Evolutionary conservation across 345 rosid species (phyloP), one percentile per base, ranked within the genome.

Genomic region (Durio zibethinus): DNA sequence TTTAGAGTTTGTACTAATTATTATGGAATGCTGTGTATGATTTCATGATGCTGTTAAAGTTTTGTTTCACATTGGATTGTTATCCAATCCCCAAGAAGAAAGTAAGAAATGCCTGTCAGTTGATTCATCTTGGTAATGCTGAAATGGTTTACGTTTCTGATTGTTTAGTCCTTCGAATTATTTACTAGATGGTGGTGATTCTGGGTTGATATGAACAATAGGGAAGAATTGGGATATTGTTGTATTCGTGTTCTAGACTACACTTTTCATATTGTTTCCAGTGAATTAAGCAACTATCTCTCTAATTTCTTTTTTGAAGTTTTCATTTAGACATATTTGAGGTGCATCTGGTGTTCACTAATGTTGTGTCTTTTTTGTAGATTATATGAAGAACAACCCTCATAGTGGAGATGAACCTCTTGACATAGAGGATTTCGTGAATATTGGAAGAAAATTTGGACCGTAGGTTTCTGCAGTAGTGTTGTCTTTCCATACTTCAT

Each of bases 371-470:
- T 84, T 70, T 79, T 21, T 75, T 83, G 82, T 82, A 96, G 98
- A 91, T 9, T 90, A 79, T 74, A 67, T 93, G 90, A 87, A 85
- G 87, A 56, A 57, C 57, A 96, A 92, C 87, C 87, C 94, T 75
- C 86, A 86, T 68, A 85, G 92, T 43, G 98, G 98, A 36, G 94
- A 93, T 15, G 97, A 91, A 72, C 99, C 99, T 31, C 61, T 91
- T 64, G 98, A 93, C 89, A 93, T 96, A 53, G 99, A 96, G 90
- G 99, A 96, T 84, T 86, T 93, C 90, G 87, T 90, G 78, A 88
- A 82, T 63, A 88, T 93, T 79, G 99, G 99, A 69, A 88, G 84
- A 89, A 86, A 66, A 79, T 84, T 73, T 67, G 97, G 98, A 76
- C 91, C 97, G 97, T 96, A 86, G 53, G 95, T 81, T 79, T 82